Base-by-base conservation (phyloP, 163 green algal genomes). In the Chlorella variabilis region DNA sequence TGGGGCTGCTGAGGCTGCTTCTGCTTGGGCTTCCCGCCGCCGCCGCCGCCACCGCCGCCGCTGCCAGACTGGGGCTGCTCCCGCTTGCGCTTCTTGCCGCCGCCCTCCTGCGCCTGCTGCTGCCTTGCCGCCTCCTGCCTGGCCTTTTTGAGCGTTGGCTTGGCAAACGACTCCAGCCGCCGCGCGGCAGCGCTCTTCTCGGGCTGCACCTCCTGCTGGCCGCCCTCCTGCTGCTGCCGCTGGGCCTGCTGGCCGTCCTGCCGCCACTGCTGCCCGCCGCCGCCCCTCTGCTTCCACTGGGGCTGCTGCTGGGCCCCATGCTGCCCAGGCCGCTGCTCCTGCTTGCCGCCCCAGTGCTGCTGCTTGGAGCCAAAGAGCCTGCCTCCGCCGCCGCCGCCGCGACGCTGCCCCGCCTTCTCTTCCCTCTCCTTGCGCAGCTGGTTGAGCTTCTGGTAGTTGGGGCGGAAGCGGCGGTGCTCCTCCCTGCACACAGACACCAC, bases 361-460 rank as follows among this genome's bases (percentile, higher is more conserved):
- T 49, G 39, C 71, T 48, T 79, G 58, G 25, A 17, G 42, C 75
- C 75, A 8, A 29, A 68, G 15, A 31, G 59, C 63, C 27, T 70
- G 45, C 76, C 25, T 39, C 31, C 63, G 33, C 75, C 34, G 29
- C 65, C 63, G 41, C 65, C 65, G 36, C 77, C 65, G 9, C 56
- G 13, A 1, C n/a, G 54, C 71, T 71, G 38, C 27, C 27, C 31
- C 62, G 69, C 13, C 36, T 75, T 4, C 73, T 78, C 27, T 17
- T 18, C 51, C 63, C 54, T 34, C 71, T 66, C 34, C 42, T 73
- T 27, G 17, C 75, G 61, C 49, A 84, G 58, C 51, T 78, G 36
- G 25, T 89, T 83, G 25, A 89, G 42, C 33, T 62, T 77, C 20
- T 48, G 62, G 31, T 86, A 88, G 79, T 91, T 90, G 33, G 85